phyloP scores from a whole-genome alignment of 352 stramenopile species.

The Globisporangium abappressorium region DNA sequence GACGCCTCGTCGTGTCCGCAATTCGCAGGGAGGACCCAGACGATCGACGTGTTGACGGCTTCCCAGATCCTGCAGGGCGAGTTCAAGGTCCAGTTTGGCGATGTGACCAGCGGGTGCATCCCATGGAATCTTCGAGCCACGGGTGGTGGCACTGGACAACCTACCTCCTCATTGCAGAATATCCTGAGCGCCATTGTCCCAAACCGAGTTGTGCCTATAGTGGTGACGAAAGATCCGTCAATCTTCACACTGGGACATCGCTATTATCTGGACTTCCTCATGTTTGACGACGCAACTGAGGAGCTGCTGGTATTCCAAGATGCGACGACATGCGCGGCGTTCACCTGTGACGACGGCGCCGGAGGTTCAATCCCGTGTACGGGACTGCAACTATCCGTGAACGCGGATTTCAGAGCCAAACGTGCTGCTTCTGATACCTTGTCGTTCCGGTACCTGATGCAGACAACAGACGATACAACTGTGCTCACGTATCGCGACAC shows the following conservation, averaged over 20 bases:
- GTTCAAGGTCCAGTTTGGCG: constrained; percentile 37
- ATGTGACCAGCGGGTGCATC: constrained; percentile 38
- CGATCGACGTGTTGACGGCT: constrained; percentile 53
- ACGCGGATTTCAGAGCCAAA: constrained; percentile 39
- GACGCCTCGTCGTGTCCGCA: constrained; percentile 31
- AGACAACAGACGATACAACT: constrained; percentile 30
- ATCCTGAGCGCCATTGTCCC: constrained; percentile 34
- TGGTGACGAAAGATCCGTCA: constrained; percentile 45
- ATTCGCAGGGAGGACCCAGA: constrained; percentile 48
- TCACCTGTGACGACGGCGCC: constrained; percentile 42
- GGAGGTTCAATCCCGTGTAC: constrained; percentile 31
- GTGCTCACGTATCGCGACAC: constrained; percentile 30
- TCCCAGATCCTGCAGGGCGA: constrained; percentile 43
- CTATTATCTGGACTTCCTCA: constrained; percentile 52
- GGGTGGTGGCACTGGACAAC: constrained; percentile 7
- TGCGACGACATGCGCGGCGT: constrained; percentile 30
- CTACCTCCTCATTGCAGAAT: constrained; percentile 33
- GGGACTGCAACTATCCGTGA: constrained; percentile 34
- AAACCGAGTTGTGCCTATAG: constrained; percentile 35
- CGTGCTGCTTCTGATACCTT: constrained; percentile 39
- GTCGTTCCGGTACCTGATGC: constrained; percentile 55
- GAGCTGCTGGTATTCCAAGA: constrained; percentile 28
- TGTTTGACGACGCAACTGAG: constrained; percentile 30
- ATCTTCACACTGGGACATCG: constrained; percentile 30
- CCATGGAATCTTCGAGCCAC: constrained; percentile 40